These are phyloP conservation scores for Miscanthus lutarioriparius DNA, from an alignment of 176 grass and related monocot genomes.

Conservation along the genomic window DNA sequence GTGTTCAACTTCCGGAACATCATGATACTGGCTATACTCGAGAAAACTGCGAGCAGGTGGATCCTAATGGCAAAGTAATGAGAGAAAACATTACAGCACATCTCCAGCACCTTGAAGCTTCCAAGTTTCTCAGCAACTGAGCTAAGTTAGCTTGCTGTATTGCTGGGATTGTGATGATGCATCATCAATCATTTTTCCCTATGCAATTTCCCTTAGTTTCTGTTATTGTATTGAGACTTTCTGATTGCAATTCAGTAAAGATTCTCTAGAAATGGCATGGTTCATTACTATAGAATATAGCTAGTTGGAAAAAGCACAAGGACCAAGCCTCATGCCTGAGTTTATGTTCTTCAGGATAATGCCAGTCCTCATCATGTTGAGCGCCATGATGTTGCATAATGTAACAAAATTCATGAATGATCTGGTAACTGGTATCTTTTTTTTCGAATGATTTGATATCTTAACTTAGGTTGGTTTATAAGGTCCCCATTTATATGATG, in stretches of 20 bases:
- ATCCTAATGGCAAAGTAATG: conserved; percentile 67
- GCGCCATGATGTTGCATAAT: conserved; percentile 23
- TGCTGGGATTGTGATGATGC: conserved; percentile 12
- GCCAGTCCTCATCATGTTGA: conserved; percentile 12
- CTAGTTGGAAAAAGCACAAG: conserved; percentile 15
- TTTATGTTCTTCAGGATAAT: conserved; percentile 30
- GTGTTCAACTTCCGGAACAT: conserved; percentile 61
- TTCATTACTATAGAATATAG: conserved; percentile 21
- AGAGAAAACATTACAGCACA: conserved; percentile 73
- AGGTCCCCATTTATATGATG: conserved; percentile 4
- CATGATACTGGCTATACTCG: conserved; percentile 81
- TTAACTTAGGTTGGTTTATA: conserved; percentile 14
- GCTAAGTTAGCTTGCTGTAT: conserved; percentile 13
- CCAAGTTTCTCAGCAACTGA: conserved; percentile 19
- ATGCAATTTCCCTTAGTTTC: conserved; percentile 25
- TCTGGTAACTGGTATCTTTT: neutral
- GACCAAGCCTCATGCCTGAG: neutral
- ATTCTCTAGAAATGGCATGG: conserved; percentile 26
- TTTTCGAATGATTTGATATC: conserved; percentile 6
- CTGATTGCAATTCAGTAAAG: conserved; percentile 28
- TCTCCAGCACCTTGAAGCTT: conserved; percentile 36
- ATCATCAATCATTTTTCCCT: conserved; percentile 6
- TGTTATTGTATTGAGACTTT: conserved; percentile 31
- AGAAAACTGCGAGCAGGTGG: conserved; percentile 59
- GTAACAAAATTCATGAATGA: conserved; percentile 24